Percentiles rank a stretch among this genome's conserved stretches.
These are phyloP conservation scores for Xanthoceras sorbifolium DNA, from an alignment of 345 rosid genomes.

Conservation along the genomic window DNA sequence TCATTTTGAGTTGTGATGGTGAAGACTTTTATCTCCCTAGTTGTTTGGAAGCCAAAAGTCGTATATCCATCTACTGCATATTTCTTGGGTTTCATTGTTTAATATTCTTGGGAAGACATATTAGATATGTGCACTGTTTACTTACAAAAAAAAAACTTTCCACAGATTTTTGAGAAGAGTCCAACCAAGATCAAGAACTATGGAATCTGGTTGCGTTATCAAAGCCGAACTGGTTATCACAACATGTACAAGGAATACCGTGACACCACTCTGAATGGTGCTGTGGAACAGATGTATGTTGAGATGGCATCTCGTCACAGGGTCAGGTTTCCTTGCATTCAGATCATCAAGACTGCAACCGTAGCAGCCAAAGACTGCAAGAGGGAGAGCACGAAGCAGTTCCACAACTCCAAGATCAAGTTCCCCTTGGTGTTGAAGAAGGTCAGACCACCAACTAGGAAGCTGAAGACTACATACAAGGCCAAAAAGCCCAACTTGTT, in stretches of 20 bases:
- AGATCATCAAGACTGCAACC: conserved; percentile 42
- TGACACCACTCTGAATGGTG: conserved; percentile 40
- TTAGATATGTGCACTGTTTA: too few relatives aligned
- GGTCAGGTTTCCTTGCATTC: conserved; percentile 43
- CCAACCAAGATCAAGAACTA: conserved; percentile 42
- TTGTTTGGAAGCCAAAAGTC: neutral
- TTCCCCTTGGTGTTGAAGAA: conserved; percentile 41
- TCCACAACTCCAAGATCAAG: conserved; percentile 42
- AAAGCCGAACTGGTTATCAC: conserved; percentile 41
- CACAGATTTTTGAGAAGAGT: conserved; percentile 39
- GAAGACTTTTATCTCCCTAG: too few relatives aligned
- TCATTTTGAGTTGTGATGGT: too few relatives aligned
- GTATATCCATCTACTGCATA: too few relatives aligned
- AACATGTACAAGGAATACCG: conserved; percentile 46
- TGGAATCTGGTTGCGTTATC: conserved; percentile 43
- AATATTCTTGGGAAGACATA: too few relatives aligned
- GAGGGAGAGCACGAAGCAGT: conserved; percentile 46
- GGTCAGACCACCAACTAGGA: conserved; percentile 42
- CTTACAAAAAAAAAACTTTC: too few relatives aligned
- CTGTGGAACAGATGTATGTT: conserved; percentile 41
- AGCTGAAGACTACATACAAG: conserved; percentile 44
- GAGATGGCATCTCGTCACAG: conserved; percentile 49
- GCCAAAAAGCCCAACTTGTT: conserved; percentile 46
- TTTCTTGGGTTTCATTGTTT: conserved; percentile 1
- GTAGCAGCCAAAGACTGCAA: conserved; percentile 41